Base-by-base conservation (phyloP, 2,329 filamentous ascomycete species). In the Mycogone perniciosa region DNA sequence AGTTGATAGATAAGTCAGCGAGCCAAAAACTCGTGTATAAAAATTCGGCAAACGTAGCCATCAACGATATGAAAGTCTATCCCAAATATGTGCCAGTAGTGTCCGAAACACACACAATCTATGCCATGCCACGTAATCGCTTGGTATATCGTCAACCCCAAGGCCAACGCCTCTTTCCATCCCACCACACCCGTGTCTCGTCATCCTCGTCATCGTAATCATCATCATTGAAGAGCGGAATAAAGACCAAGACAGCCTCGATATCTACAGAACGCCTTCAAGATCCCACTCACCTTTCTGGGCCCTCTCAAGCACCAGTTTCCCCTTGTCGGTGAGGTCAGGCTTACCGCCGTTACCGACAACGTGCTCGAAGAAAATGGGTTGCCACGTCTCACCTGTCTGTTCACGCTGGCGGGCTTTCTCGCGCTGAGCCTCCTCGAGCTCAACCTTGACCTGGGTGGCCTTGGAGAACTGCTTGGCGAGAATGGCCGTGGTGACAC, bases 361-460 rank as follows among this genome's bases (percentile, higher is more conserved):
- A 48, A 72, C 69, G 61, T 80, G 76, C 59, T 73, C 83, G 70
- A 99, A 99, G 71, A 95, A 99, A 40, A 89, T 77, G n/a, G 93
- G 93, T 58, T 84, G 76, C 84, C 88, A 99, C 33, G 81, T 79
- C 52, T 80, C 77, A 9, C 83, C 80, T 10, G 77, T 78, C 41
- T 77, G 77, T 64, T 92, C 86, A 40, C 93, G 79, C 64, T 92
- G 83, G 27, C 89, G 83, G 1, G 89, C 91, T 71, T 89, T 92
- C 61, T 88, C 81, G 31, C 93, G 79, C 71, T 99, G 93, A 40
- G 78, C 77, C 67, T 99, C 93, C 68, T 99, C 93, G 8, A 99
- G 81, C 61, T 95, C 89, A 54, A 89, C 82, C 74, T 99, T 99
- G 55, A 93, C 73, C 20, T 80, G 82, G 26, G 93, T 99, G 6